These are phyloP conservation scores for Calonectria honghensis DNA, from an alignment of 2,329 filamentous ascomycete species.

Conservation along the genomic window DNA sequence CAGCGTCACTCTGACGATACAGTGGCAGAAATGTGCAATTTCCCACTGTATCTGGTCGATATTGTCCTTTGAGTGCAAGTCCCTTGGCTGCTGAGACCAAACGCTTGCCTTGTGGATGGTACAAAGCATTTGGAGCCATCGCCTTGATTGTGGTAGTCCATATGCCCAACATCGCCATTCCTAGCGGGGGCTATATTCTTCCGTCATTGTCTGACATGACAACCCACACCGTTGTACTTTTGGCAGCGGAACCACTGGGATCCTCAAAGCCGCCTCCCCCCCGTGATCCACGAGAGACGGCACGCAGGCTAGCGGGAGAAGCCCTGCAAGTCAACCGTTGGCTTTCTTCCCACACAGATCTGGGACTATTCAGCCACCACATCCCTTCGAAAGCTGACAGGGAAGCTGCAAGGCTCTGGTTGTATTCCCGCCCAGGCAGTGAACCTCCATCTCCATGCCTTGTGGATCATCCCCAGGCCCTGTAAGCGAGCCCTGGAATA, in stretches of 20 bases:
- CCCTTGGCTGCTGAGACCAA: neutral
- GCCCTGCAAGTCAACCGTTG: constrained; percentile 24
- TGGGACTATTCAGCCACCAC: constrained; percentile 12
- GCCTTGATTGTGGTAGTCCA: neutral
- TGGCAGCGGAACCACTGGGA: constrained; percentile 12
- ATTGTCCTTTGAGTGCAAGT: neutral
- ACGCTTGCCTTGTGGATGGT: neutral
- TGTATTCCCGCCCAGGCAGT: neutral
- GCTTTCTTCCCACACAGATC: constrained; percentile 5
- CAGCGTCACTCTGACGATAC: constrained; percentile 2
- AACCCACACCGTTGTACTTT: constrained; percentile 24
- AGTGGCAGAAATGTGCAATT: neutral
- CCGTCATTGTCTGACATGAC: constrained; percentile 27
- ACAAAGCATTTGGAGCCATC: neutral
- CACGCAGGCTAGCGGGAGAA: neutral
- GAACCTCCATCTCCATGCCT: constrained; percentile 12
- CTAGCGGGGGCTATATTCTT: neutral
- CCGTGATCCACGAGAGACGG: constrained; percentile 1
- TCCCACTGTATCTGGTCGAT: neutral
- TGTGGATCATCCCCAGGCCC: constrained; percentile 23
- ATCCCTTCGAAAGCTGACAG: constrained; percentile 2
- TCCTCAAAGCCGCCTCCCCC: constrained; percentile 1
- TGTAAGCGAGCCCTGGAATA: constrained; percentile 16
- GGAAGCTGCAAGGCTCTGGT: constrained; percentile 24
- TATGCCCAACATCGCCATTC: neutral